Base-by-base conservation (phyloP, 1,139 yeast genomes). In the Suhomyces panamericanus region DNA sequence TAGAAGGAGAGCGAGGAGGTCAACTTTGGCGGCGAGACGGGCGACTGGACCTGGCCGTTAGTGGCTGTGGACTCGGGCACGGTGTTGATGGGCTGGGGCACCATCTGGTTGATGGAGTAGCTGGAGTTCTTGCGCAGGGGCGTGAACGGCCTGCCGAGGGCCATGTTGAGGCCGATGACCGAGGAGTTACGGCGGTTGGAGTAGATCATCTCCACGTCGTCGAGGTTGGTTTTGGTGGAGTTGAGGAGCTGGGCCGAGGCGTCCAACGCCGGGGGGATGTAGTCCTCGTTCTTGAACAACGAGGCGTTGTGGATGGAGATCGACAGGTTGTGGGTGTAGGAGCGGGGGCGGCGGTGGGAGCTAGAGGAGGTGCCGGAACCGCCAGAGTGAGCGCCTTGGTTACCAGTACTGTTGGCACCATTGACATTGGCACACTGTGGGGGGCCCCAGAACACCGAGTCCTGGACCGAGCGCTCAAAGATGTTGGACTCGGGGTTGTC, bases 191-290 rank as follows among this genome's bases (percentile, higher is more conserved):
- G 75, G 55, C 91, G 75, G 41, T 67, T 64, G 32, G 83, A 74
- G 62, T 77, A 83, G 32, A 86, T 78, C 72, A 87, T 80, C 52
- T 87, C 93, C 17, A 86, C 80, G 48, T 80, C 77, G 55, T 83
- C 85, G 50, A 85, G 73, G 56, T 83, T 79, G 12, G 85, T 71
- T 42, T 70, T 65, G 35, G 77, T 68, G 54, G 81, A 83, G 35
- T 77, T 75, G 41, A 87, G 72, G 31, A 85, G 75, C 38, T 81
- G 75, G 3, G 93, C 80, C 22, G 91, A 78, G 9, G 91, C 91
- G 58, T 87, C 96, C 58, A 89, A 71, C 9, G 90, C 90, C 2
- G 96, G 90, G 1, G 96, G 90, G 41, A 87, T 86, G 54, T 72
- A 81, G 62, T 87, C 89, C 59, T 87, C 78, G 35, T 63, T 66